Percentiles rank a stretch among this genome's conserved stretches.
Evolutionary conservation across 345 rosid species (phyloP).

Genomic region (Salix purpurea): DNA sequence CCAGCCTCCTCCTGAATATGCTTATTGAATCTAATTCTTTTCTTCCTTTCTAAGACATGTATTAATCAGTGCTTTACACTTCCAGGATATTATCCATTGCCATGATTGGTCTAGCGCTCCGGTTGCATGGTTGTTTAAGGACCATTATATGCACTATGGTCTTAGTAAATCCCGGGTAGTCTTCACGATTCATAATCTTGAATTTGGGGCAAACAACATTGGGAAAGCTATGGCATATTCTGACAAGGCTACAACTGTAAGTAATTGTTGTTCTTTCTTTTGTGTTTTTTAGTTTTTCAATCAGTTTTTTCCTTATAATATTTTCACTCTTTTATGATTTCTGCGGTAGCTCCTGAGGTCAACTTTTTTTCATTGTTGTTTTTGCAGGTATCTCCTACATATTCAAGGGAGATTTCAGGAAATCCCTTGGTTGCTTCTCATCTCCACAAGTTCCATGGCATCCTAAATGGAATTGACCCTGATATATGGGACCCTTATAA

Average conservation of each 20-base stretch:
- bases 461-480: slow-evolving; percentile 87
- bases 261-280: slow-evolving; percentile 9
- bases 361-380: not conserved
- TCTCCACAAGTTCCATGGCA: slow-evolving; percentile 79
- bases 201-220: slow-evolving; percentile 68
- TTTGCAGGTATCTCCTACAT: slow-evolving; percentile 71
- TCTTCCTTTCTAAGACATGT: not conserved
- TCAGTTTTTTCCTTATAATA: not conserved
- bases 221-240: slow-evolving; percentile 75
- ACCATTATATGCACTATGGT: slow-evolving; percentile 67
- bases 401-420: slow-evolving; percentile 83
- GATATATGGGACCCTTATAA: slow-evolving; percentile 97
- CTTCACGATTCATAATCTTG: slow-evolving; percentile 91
- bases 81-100: slow-evolving; percentile 92
- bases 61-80: slow-evolving; percentile 9
- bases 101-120: slow-evolving; percentile 99
- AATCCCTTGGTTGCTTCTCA: slow-evolving; percentile 63
- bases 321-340: not conserved
- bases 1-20: no score
- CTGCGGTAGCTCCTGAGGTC: not conserved
- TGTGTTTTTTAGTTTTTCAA: not conserved
- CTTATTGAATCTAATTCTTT: no score
- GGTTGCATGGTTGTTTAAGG: slow-evolving; percentile 81
- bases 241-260: slow-evolving; percentile 89
- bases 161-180: slow-evolving; percentile 76